Percentiles rank a stretch among this genome's conserved stretches.
Evolutionary conservation across 208 protist species (phyloP).

Genomic region (Leishmania tropica): DNA sequence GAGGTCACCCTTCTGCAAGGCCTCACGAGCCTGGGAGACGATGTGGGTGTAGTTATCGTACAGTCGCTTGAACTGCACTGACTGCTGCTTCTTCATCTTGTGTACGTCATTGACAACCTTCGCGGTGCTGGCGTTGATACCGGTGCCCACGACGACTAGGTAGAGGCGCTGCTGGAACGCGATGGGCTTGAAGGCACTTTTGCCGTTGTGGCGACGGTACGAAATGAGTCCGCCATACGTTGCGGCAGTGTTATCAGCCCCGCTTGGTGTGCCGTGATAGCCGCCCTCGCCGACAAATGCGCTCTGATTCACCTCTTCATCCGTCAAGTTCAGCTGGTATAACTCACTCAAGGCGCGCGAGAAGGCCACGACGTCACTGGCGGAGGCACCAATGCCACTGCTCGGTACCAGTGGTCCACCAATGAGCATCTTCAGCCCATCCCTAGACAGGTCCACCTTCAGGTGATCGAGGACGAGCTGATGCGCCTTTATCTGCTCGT

Average conservation of each 20-base stretch:
- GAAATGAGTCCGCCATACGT: conserved; percentile 88
- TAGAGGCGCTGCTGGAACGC: conserved; percentile 40
- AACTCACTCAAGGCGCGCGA: conserved; percentile 79
- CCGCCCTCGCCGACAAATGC: conserved; percentile 77
- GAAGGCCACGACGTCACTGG: conserved; percentile 77
- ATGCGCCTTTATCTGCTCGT: conserved; percentile 79
- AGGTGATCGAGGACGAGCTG: conserved; percentile 74
- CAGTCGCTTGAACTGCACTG: conserved; percentile 47
- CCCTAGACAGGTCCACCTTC: conserved; percentile 57
- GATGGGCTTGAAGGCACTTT: conserved; percentile 45
- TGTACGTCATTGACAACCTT: conserved; percentile 71
- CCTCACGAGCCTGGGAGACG: conserved; percentile 38
- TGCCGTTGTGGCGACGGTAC: conserved; percentile 43
- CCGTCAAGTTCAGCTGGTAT: conserved; percentile 58
- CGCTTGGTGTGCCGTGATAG: conserved; percentile 90
- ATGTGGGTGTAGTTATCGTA: conserved; percentile 45
- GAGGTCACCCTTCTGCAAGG: conserved; percentile 51
- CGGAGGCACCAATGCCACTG: conserved; percentile 85
- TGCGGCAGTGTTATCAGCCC: conserved; percentile 89
- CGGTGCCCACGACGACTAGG: conserved; percentile 83
- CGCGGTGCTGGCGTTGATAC: conserved; percentile 80
- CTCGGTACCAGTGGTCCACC: conserved; percentile 72
- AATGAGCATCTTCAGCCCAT: conserved; percentile 65
- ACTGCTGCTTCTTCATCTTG: conserved; percentile 45
- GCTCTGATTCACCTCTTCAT: conserved; percentile 67